These are phyloP conservation scores for Kodamaea jinghongensis DNA, from an alignment of 805 yeast species.

Conservation along the genomic window DNA sequence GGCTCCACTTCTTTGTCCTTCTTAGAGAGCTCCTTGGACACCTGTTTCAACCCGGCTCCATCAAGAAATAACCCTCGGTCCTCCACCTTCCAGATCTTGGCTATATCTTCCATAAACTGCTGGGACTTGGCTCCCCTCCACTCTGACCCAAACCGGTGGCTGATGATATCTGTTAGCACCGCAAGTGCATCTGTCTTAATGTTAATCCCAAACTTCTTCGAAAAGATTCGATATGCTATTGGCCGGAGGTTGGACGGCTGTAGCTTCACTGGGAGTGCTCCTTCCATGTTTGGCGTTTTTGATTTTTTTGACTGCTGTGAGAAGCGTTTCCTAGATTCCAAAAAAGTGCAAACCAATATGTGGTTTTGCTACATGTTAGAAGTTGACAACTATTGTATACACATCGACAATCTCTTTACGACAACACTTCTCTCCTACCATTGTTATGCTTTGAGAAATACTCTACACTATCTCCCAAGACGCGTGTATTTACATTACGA, in stretches of 20 bases:
- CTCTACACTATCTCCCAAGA: no score
- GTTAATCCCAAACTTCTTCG: slow-evolving; percentile 90
- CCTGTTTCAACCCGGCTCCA: slow-evolving; percentile 61
- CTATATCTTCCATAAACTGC: slow-evolving; percentile 70
- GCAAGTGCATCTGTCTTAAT: slow-evolving; percentile 81
- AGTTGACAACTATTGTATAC: no score
- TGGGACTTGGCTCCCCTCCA: slow-evolving; percentile 75
- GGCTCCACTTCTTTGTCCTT: slow-evolving; percentile 9
- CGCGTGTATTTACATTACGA: no score
- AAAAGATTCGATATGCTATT: slow-evolving; percentile 81
- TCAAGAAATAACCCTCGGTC: slow-evolving; percentile 85
- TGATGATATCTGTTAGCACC: slow-evolving; percentile 70
- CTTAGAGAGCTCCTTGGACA: slow-evolving; percentile 54
- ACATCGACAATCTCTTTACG: no score
- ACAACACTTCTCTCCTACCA: no score
- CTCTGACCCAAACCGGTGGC: slow-evolving; percentile 74
- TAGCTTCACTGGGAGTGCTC: slow-evolving; percentile 63
- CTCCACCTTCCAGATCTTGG: slow-evolving; percentile 81
- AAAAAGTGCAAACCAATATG: no score
- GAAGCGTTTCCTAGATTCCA: no score
- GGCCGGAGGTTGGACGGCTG: slow-evolving; percentile 86
- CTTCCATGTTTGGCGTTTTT: slow-evolving; percentile 6
- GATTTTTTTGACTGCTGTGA: no score
- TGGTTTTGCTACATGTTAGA: no score
- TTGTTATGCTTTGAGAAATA: no score